phyloP scores from a whole-genome alignment of 768 basidiomycete species.

The Suillus plorans region DNA sequence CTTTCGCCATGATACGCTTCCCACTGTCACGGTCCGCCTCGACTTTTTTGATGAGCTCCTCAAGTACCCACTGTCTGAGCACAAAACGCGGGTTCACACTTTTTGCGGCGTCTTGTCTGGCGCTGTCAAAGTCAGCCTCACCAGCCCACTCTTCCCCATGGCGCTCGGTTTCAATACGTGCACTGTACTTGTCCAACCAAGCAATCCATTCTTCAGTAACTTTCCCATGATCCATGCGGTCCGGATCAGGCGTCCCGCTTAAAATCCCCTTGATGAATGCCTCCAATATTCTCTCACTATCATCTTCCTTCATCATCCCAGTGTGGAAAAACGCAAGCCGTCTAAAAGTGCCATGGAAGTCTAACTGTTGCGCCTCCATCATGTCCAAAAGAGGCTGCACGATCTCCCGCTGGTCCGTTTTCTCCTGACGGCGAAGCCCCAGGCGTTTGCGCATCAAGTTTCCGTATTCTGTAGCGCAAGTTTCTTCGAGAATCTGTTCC shows the following conservation, averaged over 20 bases:
- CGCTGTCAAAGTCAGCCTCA: constrained; percentile 39
- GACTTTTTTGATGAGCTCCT: constrained; percentile 77
- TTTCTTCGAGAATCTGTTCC: constrained; percentile 57
- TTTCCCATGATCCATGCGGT: constrained; percentile 39
- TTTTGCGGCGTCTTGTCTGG: constrained; percentile 50
- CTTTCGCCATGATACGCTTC: constrained; percentile 71
- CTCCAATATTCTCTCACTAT: constrained; percentile 30
- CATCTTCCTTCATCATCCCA: constrained; percentile 22
- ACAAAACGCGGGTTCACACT: constrained; percentile 87
- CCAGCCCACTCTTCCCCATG: constrained; percentile 41
- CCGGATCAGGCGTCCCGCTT: constrained; percentile 45
- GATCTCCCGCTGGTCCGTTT: constrained; percentile 59
- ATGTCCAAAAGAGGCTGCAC: constrained; percentile 71
- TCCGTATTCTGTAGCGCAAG: constrained; percentile 64
- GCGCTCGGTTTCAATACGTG: constrained; percentile 54
- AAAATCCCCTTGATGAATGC: constrained; percentile 46
- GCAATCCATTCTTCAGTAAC: constrained; percentile 52
- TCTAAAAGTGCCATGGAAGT: constrained; percentile 88
- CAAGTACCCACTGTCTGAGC: constrained; percentile 92
- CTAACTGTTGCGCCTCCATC: constrained; percentile 72
- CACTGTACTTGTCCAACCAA: constrained; percentile 67
- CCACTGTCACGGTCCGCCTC: constrained; percentile 65
- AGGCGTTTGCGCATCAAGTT: constrained; percentile 78
- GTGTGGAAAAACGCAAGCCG: constrained; percentile 63
- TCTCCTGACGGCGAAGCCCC: constrained; percentile 58